Conservation (phyloP, 805 yeast species). For the Priceomyces haplophilus region DNA sequence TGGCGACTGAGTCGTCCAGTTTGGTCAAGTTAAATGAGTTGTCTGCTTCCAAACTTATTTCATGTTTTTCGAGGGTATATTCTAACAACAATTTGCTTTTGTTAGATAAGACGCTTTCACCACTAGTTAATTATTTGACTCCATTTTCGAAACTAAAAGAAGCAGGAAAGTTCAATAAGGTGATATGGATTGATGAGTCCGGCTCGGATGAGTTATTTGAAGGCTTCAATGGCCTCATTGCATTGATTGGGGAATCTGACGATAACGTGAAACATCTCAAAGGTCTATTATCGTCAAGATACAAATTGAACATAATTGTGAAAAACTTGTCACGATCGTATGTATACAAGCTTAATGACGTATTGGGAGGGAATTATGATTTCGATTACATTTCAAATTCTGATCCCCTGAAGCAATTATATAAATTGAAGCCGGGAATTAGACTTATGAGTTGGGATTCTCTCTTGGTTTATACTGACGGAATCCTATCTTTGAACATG, state of each 20-base stretch:
- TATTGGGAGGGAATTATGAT: conserved; percentile 11
- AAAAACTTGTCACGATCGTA: conserved; percentile 35
- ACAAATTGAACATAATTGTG: conserved; percentile 27
- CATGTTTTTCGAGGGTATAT: conserved; percentile 20
- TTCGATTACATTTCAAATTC: conserved; percentile 10
- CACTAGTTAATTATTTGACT: conserved; percentile 50
- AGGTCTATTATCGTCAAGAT: conserved; percentile 1
- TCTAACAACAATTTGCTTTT: conserved; percentile 31
- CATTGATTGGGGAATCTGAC: conserved; percentile 13
- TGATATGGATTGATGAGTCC: conserved; percentile 43
- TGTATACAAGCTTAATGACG: conserved; percentile 28
- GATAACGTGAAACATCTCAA: conserved; percentile 16
- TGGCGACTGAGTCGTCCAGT: background rate
- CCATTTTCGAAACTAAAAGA: conserved; percentile 53
- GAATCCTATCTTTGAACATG: conserved; percentile 42
- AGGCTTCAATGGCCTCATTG: conserved; percentile 17
- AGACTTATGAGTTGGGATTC: conserved; percentile 47
- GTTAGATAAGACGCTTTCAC: conserved; percentile 47
- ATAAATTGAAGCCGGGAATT: conserved; percentile 35
- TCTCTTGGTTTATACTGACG: conserved; percentile 34
- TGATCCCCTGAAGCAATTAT: background rate
- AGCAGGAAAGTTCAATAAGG: conserved; percentile 46
- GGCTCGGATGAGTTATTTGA: conserved; percentile 11
- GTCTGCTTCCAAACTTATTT: conserved; percentile 19
- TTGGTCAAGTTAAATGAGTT: conserved; percentile 14